Evolutionary conservation across 352 stramenopile genomes (phyloP).

Genomic region (Phytophthora quininea): DNA sequence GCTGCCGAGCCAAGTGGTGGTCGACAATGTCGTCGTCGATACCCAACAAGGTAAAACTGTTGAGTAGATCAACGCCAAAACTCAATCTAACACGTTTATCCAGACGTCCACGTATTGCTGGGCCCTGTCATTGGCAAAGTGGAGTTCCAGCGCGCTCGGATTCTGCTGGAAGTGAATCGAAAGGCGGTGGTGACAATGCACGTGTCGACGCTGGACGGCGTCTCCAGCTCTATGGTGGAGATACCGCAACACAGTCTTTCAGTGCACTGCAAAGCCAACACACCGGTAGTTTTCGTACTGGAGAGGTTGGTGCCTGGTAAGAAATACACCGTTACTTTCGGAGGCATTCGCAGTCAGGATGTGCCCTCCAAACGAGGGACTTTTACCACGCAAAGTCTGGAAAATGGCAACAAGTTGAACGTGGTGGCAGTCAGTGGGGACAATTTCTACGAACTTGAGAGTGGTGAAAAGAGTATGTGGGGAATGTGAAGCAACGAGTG

Average conservation of each 20-base stretch:
- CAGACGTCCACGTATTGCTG: conserved; percentile 61
- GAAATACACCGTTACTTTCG: conserved; percentile 65
- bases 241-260: conserved; percentile 36
- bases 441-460: conserved; percentile 49
- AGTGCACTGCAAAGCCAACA: conserved; percentile 29
- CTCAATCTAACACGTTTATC: too few relatives aligned
- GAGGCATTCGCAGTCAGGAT: conserved; percentile 54
- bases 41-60: conserved; percentile 28
- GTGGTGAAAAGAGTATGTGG: conserved; percentile 59
- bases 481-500: conserved; percentile 44
- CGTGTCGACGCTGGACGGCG: conserved; percentile 47
- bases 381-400: conserved; percentile 60
- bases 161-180: conserved; percentile 71
- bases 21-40: conserved; percentile 28
- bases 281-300: conserved; percentile 50
- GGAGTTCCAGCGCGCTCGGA: conserved; percentile 46
- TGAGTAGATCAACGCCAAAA: too few relatives aligned
- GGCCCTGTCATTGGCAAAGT: conserved; percentile 77
- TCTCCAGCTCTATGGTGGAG: conserved; percentile 48
- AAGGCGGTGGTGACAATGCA: conserved; percentile 50
- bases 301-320: conserved; percentile 53
- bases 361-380: conserved; percentile 30
- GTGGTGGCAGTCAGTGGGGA: conserved; percentile 57
- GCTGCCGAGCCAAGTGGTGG: conserved; percentile 37
- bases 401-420: conserved; percentile 28